Evolutionary conservation across 2,329 filamentous ascomycete species (phyloP), one percentile per base, ranked within the genome.

Genomic region (Penicillium hordei): DNA sequence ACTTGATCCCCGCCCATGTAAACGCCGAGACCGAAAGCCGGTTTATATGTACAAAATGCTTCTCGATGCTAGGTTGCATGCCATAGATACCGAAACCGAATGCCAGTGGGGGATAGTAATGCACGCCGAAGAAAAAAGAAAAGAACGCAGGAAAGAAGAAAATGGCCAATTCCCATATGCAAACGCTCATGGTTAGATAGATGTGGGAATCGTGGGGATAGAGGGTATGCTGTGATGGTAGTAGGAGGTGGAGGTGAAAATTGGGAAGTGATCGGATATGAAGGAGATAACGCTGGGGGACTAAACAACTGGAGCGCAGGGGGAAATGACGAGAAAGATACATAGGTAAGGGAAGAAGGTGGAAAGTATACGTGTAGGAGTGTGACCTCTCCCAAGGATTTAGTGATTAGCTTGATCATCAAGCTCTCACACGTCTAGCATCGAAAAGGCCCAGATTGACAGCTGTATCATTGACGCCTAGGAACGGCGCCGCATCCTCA

Each of bases 401-500:
- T 25, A 25, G 31, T 48, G 45, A 46, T 21, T 19, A 33, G 44
- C 8, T 7, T 46, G 25, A 6, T 17, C 8, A 46, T 62, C 61
- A 74, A 19, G 65, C 67, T 46, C 70, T 65, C 33, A 72, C 68
- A 33, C 69, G 71, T 48, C 76, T 66, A 17, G 77, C 72, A 48
- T 76, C 75, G 56, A 79, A 79, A 43, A 73, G 75, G 21, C 72
- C 68, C 43, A 79, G 60, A 52, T 72, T 77, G 33, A 79, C 64
- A 21, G 76, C 75, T 4, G 77, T 79, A 58, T 79, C 77, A 58
- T 79, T 79, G n/a, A 69, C 66, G 25, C 76, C 75, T 23, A 75
- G 63, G 19, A 78, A 70, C 1, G 77, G 77, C 19, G 77, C 76
- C 12, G 77, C 73, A 57, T 79, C 77, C 60, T 77, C 75, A 25